Conservation (phyloP, 805 yeast genomes). For the Wickerhamomyces alni region DNA sequence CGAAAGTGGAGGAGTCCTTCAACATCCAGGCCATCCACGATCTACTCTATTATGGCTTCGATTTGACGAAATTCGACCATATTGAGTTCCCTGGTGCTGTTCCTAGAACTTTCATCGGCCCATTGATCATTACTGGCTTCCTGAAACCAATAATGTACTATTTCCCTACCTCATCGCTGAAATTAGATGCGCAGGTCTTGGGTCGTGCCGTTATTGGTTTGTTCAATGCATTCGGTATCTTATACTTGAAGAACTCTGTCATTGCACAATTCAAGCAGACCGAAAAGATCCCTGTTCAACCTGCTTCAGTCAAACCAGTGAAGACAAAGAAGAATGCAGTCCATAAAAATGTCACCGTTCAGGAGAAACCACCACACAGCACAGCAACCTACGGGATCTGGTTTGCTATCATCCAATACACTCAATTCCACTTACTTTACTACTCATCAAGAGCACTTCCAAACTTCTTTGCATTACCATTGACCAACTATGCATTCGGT, state of each 20-base stretch:
- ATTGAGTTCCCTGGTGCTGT: conserved; percentile 79
- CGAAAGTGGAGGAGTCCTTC: conserved; percentile 94
- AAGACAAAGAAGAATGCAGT: neutral
- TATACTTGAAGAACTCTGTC: conserved; percentile 39
- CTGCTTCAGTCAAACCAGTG: no score
- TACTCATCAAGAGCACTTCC: conserved; percentile 85
- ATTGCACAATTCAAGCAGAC: conserved; percentile 24
- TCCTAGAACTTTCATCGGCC: conserved; percentile 78
- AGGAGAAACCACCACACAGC: conserved; percentile 4
- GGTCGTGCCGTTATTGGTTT: conserved; percentile 60
- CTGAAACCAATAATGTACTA: conserved; percentile 32
- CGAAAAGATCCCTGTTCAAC: neutral
- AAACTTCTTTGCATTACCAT: conserved; percentile 72
- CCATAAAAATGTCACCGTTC: conserved; percentile 9
- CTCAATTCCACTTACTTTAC: conserved; percentile 76
- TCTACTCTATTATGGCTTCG: conserved; percentile 55
- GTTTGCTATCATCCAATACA: conserved; percentile 50
- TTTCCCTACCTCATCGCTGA: conserved; percentile 25
- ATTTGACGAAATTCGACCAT: conserved; percentile 59
- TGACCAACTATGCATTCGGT: conserved; percentile 52
- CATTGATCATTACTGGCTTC: conserved; percentile 45
- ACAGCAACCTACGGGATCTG: conserved; percentile 40
- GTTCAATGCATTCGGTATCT: conserved; percentile 47
- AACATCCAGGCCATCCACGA: conserved; percentile 88
- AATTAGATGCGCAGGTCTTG: conserved; percentile 44